Evolutionary conservation across 2,329 filamentous ascomycete genomes (phyloP), one percentile per base, ranked within the genome.

Genomic region (Xylaria sp.): DNA sequence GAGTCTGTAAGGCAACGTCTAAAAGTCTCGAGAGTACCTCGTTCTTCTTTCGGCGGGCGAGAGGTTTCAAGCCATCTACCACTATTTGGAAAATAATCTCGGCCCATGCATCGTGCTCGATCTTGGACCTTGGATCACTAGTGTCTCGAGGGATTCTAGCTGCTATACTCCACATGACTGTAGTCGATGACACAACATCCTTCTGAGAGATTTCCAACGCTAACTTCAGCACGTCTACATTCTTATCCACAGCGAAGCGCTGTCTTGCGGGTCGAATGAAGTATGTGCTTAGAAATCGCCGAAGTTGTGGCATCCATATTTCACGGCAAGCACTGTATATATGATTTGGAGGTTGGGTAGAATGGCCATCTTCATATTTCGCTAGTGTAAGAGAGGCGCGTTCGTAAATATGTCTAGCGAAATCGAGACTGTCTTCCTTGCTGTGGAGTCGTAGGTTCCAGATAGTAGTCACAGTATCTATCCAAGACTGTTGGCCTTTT

Each of bases 391-490:
- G 75, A 53, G 79, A 80, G 65, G 68, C 77, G 0, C 81, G 77
- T 0, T 77, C 73, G 51, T 86, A 86, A 5, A 88, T 76, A 59
- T 84, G 78, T 1, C 77, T 79, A 2, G 86, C 85, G 29, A 88
- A 84, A 47, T 87, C 83, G 8, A 81, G 68, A 2, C 79, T 79
- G 72, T 89, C 87, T 29, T 81, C 79, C 3, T 78, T 78, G 21
- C 81, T 83, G 68, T 86, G 85, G n/a, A 86, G 78, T 71, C 86
- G 87, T 5, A 89, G 79, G 23, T 84, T 81, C 87, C 87, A 90
- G 4, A 88, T 75, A 0, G 80, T 76, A 3, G 79, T 78, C 51
- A 86, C 77, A 1, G 81, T 84, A 3, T 79, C 75, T 23, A 88
- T 76, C 87, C 87, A 89, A 0, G 78, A 75, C 27, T 81, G 78